Base-by-base conservation (phyloP, 805 yeast genomes). In the Schwanniomyces occidentalis region DNA sequence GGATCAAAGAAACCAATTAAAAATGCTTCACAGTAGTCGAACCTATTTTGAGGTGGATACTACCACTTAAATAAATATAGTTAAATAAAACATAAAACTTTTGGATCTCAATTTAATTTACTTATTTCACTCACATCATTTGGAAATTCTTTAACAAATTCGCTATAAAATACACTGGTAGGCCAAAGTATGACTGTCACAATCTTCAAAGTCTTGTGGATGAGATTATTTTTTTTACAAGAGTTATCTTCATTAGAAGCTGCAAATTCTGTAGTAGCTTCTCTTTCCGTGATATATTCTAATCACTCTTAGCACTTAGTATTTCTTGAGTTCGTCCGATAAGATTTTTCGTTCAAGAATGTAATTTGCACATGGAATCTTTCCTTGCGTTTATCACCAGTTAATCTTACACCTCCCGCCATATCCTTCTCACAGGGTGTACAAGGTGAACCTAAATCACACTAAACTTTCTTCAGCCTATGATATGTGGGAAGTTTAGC, bases 401-500 rank as follows among this genome's bases (percentile, higher is more conserved):
- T 6, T 8, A 14, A 24, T 6, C 27, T 9, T 3, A 24, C 27
- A 24, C 27, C 13, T 13, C 15, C 27, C 6, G 6, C 7, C 16
- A 16, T 17, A 14, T 24, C 27, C 7, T 12, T 24, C 8, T 8
- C 16, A 6, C 27, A 24, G 15, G 13, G 13, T 3, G 27, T 14
- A 24, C 27, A 24, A 24, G 27, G 27, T 7, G 27, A 24, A 6
- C 16, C 15, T 14, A 24, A 24, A 12, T 24, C 27, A 24, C 27
- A 24, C 8, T 17, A 6, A 8, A 24, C 27, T 12, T 24, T 24
- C n/a, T n/a, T n/a, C n/a, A n/a, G n/a, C n/a, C n/a, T n/a, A n/a
- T n/a, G n/a, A n/a, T n/a, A n/a, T n/a, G n/a, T n/a, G n/a, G n/a
- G n/a, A n/a, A n/a, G n/a, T n/a, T n/a, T n/a, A n/a, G n/a, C n/a